These are phyloP conservation scores for Hypericum androsaemum DNA, from an alignment of 345 rosid genomes.

Conservation along the genomic window DNA sequence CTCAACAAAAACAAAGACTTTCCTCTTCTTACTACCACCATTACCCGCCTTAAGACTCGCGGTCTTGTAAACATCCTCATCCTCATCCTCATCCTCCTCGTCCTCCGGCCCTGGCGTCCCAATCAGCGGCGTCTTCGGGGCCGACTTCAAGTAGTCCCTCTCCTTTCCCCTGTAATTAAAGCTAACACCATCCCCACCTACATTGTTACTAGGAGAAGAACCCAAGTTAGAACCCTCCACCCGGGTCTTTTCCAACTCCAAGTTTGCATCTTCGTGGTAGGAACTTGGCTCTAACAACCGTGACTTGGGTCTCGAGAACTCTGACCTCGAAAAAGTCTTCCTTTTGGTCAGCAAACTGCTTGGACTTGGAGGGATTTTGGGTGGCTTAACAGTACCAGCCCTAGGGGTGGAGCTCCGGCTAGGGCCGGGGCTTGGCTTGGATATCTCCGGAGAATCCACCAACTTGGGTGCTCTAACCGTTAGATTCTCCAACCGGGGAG, in stretches of 20 bases:
- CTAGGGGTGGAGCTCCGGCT: slow-evolving; percentile 8
- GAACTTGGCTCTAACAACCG: slow-evolving; percentile 36
- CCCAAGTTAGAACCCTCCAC: slow-evolving; percentile 17
- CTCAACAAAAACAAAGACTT: too few relatives aligned
- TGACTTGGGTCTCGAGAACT: slow-evolving; percentile 51
- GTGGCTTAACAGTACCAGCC: slow-evolving; percentile 17
- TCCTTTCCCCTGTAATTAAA: slow-evolving; percentile 14
- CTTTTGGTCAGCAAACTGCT: slow-evolving; percentile 12
- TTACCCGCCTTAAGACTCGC: too few relatives aligned
- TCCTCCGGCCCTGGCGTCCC: slow-evolving; percentile 21
- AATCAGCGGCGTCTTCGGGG: slow-evolving; percentile 41
- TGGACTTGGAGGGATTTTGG: slow-evolving; percentile 20
- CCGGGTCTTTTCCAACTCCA: slow-evolving; percentile 23
- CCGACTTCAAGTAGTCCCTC: slow-evolving; percentile 15
- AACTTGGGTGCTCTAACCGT: too few relatives aligned
- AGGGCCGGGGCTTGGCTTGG: slow-evolving; percentile 6
- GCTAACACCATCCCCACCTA: slow-evolving; percentile 16
- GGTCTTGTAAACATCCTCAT: too few relatives aligned
- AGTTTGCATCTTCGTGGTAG: slow-evolving; percentile 16
- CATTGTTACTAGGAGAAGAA: slow-evolving; percentile 24
- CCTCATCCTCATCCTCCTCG: neutral
- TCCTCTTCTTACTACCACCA: too few relatives aligned
- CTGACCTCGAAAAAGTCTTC: slow-evolving; percentile 25
- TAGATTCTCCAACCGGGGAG: too few relatives aligned
- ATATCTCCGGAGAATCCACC: slow-evolving; percentile 11